phyloP scores from a whole-genome alignment of 139 green algal species.

The Chlorella sp. region DNA sequence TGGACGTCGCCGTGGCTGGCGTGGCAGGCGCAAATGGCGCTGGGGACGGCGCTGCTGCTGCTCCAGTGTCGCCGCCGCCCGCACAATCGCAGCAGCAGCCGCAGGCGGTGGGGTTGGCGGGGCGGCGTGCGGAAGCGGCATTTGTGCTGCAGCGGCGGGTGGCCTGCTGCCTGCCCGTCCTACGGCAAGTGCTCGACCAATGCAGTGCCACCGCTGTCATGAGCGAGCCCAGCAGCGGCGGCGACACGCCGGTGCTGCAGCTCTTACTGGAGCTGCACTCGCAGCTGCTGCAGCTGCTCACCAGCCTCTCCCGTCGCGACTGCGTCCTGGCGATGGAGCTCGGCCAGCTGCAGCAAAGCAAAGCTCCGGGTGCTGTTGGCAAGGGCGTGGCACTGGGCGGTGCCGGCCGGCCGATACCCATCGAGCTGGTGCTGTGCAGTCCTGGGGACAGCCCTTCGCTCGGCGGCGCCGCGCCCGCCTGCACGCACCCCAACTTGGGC shows the following conservation, averaged over 20 bases:
- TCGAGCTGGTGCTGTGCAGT: background rate
- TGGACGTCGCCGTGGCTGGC: background rate
- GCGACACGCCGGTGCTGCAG: background rate
- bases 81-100: background rate
- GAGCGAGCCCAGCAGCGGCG: background rate
- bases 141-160: slow-evolving; percentile 1
- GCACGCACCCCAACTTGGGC: background rate
- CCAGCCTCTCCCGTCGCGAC: background rate
- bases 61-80: too few relatives aligned
- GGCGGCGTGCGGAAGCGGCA: too few relatives aligned
- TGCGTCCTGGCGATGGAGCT: background rate
- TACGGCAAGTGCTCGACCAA: slow-evolving; percentile 26
- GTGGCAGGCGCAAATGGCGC: background rate
- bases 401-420: background rate
- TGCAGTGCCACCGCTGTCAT: background rate
- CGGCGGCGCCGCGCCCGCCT: too few relatives aligned
- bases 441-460: background rate
- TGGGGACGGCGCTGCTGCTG: too few relatives aligned
- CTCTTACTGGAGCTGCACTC: background rate
- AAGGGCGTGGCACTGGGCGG: background rate
- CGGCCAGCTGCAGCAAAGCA: too few relatives aligned
- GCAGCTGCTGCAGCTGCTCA: background rate
- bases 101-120: too few relatives aligned
- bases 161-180: slow-evolving; percentile 24
- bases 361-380: background rate